A percentile compares a stretch with the other conserved stretches of the same genome.
phyloP scores from a whole-genome alignment of 2,329 filamentous ascomycete species.

The Apiospora pterosperma region DNA sequence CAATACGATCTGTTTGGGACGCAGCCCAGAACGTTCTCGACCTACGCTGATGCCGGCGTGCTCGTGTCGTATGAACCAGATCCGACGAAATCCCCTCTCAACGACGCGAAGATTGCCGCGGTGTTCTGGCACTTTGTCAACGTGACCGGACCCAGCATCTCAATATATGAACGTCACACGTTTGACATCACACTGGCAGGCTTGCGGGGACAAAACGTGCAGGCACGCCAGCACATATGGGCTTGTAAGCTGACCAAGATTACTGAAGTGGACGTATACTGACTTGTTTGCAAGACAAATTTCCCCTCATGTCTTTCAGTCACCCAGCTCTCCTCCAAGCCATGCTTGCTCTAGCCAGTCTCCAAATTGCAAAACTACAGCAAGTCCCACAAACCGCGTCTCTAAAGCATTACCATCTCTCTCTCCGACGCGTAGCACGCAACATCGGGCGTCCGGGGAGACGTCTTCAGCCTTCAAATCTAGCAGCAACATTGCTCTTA shows the following conservation, averaged over 20 bases:
- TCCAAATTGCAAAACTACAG: slow-evolving; percentile 85
- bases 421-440: slow-evolving; percentile 72
- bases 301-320: slow-evolving; percentile 79
- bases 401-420: slow-evolving; percentile 87
- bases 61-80: slow-evolving; percentile 66
- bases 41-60: slow-evolving; percentile 44
- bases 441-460: slow-evolving; percentile 68
- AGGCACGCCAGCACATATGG: slow-evolving; percentile 63
- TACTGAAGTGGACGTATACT: not conserved
- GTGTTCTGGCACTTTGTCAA: slow-evolving; percentile 92
- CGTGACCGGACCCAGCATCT: slow-evolving; percentile 81
- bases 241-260: slow-evolving; percentile 30
- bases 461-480: slow-evolving; percentile 71
- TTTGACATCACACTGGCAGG: slow-evolving; percentile 63
- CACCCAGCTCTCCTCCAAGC: slow-evolving; percentile 87
- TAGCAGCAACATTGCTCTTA: slow-evolving; percentile 84
- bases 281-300: slow-evolving; percentile 56
- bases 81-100: slow-evolving; percentile 67
- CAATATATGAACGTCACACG: slow-evolving; percentile 81
- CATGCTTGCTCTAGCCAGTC: slow-evolving; percentile 79
- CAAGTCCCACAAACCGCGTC: slow-evolving; percentile 72
- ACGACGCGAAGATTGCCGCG: slow-evolving; percentile 73
- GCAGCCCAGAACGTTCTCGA: slow-evolving; percentile 46
- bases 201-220: slow-evolving; percentile 57
- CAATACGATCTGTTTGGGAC: slow-evolving; percentile 40